A percentile compares a stretch with the other conserved stretches of the same genome.
Evolutionary conservation across 2,329 filamentous ascomycete species (phyloP).

Genomic region (Tolypocladium paradoxum): DNA sequence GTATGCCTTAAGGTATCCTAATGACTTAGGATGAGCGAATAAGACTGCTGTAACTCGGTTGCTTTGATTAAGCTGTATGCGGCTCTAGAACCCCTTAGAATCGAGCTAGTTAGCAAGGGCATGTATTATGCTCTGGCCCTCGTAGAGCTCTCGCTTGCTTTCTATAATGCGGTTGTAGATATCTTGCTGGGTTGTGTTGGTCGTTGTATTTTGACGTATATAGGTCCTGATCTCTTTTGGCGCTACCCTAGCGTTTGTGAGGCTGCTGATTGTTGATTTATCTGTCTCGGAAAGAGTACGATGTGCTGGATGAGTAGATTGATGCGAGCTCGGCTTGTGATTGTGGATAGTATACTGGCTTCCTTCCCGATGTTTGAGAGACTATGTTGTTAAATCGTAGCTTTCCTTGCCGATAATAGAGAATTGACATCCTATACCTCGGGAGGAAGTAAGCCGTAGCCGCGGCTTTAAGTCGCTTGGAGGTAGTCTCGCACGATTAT

Average conservation of each 20-base stretch:
- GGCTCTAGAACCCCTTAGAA: constrained; percentile 9
- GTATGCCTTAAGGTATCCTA: constrained; percentile 10
- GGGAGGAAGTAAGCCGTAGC: not conserved
- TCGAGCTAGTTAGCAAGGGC: constrained; percentile 10
- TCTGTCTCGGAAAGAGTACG: constrained; percentile 1
- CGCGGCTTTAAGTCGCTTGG: not conserved
- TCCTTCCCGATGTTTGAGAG: constrained; percentile 3
- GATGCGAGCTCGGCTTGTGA: not conserved
- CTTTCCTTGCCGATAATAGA: not conserved
- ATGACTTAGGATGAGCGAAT: constrained; percentile 12
- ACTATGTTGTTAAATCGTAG: not conserved
- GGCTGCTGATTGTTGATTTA: not conserved
- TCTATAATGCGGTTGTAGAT: constrained; percentile 12
- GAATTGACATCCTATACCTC: not conserved
- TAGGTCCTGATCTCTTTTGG: constrained; percentile 8
- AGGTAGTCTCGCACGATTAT: not conserved
- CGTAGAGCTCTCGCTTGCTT: constrained; percentile 2
- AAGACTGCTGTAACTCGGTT: constrained; percentile 9
- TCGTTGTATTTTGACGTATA: constrained; percentile 4
- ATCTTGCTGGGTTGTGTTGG: constrained; percentile 9
- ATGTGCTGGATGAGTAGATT: not conserved
- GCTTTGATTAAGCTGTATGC: constrained; percentile 7
- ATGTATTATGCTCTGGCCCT: constrained; percentile 10
- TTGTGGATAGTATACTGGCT: constrained; percentile 2
- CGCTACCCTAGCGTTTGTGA: not conserved